These are phyloP conservation scores for Canna indica DNA, from an alignment of 176 grass and related monocot genomes.

Conservation along the genomic window DNA sequence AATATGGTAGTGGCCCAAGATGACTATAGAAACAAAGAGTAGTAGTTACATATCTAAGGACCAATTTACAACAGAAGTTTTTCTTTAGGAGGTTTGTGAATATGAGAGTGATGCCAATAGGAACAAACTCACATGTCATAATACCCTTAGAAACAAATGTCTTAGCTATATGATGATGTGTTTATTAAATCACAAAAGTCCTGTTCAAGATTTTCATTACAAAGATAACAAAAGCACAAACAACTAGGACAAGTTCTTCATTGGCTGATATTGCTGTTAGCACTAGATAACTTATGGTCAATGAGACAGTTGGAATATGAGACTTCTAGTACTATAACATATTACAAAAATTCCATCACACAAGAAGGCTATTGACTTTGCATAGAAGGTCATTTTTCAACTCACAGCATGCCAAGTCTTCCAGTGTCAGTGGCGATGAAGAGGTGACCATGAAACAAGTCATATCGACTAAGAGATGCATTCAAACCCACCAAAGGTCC, in stretches of 20 bases:
- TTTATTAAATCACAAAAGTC: background rate
- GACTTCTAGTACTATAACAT: background rate
- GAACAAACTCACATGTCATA: background rate
- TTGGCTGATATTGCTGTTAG: background rate
- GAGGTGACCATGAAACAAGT: conserved; percentile 86
- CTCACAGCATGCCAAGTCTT: conserved; percentile 88
- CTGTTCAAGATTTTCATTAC: background rate
- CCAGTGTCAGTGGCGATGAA: conserved; percentile 58
- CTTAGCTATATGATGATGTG: background rate
- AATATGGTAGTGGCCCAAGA: background rate
- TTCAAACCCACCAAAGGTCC: conserved; percentile 71
- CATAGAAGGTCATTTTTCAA: background rate
- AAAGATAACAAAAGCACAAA: background rate
- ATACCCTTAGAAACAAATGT: background rate
- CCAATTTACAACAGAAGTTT: background rate
- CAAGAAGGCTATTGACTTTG: background rate
- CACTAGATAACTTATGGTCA: background rate
- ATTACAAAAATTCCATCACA: background rate
- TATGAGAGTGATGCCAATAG: background rate
- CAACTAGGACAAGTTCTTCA: background rate
- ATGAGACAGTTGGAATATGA: background rate
- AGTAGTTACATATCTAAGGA: background rate
- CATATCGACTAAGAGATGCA: conserved; percentile 54
- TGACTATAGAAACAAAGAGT: background rate
- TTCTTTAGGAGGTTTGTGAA: background rate